Conservation (phyloP, 371 early-diverging fungal genomes). For the Rhizomucor pusillus region DNA sequence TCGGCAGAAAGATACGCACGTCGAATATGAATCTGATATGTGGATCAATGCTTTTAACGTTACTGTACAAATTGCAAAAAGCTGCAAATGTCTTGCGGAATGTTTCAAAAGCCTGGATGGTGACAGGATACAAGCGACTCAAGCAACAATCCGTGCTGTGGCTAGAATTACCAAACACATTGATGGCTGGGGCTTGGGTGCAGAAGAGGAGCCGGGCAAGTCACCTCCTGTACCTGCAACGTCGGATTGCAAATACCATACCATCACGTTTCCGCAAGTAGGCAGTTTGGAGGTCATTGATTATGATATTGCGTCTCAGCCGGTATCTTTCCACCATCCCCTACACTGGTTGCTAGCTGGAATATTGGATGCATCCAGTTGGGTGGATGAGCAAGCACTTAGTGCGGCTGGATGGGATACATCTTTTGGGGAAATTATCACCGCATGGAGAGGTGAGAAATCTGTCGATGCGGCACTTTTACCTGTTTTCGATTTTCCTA, state of each 20-base stretch:
- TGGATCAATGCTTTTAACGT: constrained; percentile 94
- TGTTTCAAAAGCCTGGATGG: constrained; percentile 61
- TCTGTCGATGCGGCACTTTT: constrained; percentile 16
- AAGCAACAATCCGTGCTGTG: constrained; percentile 56
- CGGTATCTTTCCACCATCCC: constrained; percentile 89
- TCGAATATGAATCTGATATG: constrained; percentile 89
- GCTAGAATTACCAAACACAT: constrained; percentile 59
- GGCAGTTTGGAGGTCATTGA: constrained; percentile 47
- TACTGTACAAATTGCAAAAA: constrained; percentile 77
- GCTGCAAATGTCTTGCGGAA: constrained; percentile 76
- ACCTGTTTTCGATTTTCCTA: constrained; percentile 72
- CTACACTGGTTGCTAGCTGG: constrained; percentile 90
- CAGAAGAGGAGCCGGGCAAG: constrained; percentile 49
- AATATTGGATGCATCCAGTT: constrained; percentile 68
- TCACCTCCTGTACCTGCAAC: constrained; percentile 19
- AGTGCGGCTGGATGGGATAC: constrained; percentile 52
- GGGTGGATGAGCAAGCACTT: constrained; percentile 52
- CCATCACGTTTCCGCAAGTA: constrained; percentile 26
- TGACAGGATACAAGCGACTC: constrained; percentile 15
- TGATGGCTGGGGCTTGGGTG: constrained; percentile 51
- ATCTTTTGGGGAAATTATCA: constrained; percentile 49
- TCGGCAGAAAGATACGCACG: constrained; percentile 77
- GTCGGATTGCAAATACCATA: constrained; percentile 2
- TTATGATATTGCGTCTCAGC: constrained; percentile 67
- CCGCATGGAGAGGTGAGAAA: constrained; percentile 4